Percentiles rank a stretch among this genome's conserved stretches.
These are phyloP conservation scores for Lophiotrema nucula DNA, from an alignment of 495 filamentous ascomycete genomes.

Conservation along the genomic window DNA sequence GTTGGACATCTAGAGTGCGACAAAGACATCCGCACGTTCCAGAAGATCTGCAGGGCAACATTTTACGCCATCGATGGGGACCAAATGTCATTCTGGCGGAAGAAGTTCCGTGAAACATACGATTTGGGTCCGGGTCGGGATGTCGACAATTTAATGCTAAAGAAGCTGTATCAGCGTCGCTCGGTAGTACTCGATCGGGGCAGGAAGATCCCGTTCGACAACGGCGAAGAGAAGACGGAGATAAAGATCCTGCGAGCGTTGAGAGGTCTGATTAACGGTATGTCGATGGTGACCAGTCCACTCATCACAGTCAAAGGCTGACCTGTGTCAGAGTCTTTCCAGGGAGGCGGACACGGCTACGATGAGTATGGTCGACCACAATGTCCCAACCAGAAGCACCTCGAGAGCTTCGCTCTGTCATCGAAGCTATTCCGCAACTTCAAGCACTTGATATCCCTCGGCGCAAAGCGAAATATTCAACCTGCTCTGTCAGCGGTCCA, in stretches of 20 bases:
- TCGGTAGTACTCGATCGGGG: constrained; percentile 24
- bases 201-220: constrained; percentile 21
- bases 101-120: constrained; percentile 31
- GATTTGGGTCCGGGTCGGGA: constrained; percentile 4
- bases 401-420: constrained; percentile 16
- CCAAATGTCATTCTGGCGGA: constrained; percentile 37
- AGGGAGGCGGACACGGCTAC: constrained; percentile 10
- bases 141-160: constrained; percentile 4
- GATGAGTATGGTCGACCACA: constrained; percentile 7
- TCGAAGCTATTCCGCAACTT: constrained; percentile 12
- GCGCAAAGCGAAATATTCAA: background rate
- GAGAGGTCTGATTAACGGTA: constrained; percentile 34
- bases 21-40: constrained; percentile 36
- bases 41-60: constrained; percentile 30
- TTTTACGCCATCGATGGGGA: constrained; percentile 38
- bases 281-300: no score
- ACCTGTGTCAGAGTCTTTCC: constrained; percentile 23
- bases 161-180: constrained; percentile 35
- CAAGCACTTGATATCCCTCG: background rate
- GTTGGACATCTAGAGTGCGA: constrained; percentile 36
- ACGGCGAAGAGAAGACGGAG: constrained; percentile 20
- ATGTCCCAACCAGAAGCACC: constrained; percentile 21
- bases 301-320: background rate
- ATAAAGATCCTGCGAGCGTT: constrained; percentile 32
- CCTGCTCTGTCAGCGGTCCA: constrained; percentile 32